Conservation (phyloP, 2,329 filamentous ascomycete species). For the Escovopsis weberi region DNA sequence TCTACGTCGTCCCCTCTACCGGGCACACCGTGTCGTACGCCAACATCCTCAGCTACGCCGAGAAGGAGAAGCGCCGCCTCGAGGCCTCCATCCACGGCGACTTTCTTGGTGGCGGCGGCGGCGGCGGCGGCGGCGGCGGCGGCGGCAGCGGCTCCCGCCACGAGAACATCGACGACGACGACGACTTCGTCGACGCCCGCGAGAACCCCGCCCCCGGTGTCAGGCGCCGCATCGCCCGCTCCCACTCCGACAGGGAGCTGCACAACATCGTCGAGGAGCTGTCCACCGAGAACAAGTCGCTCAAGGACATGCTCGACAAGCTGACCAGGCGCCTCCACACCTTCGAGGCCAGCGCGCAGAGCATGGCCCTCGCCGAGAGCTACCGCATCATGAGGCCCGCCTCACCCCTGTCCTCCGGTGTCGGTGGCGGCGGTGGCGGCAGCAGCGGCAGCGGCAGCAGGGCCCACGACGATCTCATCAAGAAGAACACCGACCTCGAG, state of each 20-base stretch:
- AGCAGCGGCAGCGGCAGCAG: neutral
- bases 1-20: slow-evolving; percentile 87
- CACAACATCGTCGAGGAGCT: slow-evolving; percentile 75
- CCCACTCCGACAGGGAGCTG: slow-evolving; percentile 28
- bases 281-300: slow-evolving; percentile 70
- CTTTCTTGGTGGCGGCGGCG: slow-evolving; percentile 16
- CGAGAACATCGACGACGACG: slow-evolving; percentile 47
- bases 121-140: too few relatives aligned
- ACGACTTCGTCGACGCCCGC: slow-evolving; percentile 80
- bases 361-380: slow-evolving; percentile 74
- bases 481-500: slow-evolving; percentile 50
- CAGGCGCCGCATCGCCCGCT: slow-evolving; percentile 26
- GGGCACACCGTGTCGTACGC: slow-evolving; percentile 90
- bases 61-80: slow-evolving; percentile 49
- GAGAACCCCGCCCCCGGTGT: slow-evolving; percentile 42
- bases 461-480: slow-evolving; percentile 24
- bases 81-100: slow-evolving; percentile 36
- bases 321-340: slow-evolving; percentile 77
- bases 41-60: slow-evolving; percentile 61
- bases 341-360: slow-evolving; percentile 86
- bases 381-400: slow-evolving; percentile 46
- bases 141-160: slow-evolving; percentile 15
- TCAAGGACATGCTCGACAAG: slow-evolving; percentile 76
- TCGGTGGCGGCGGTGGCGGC: neutral
- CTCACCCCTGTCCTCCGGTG: slow-evolving; percentile 28